These are phyloP conservation scores for Taphrina deformans DNA, from an alignment of 1,139 yeast species.

Conservation along the genomic window DNA sequence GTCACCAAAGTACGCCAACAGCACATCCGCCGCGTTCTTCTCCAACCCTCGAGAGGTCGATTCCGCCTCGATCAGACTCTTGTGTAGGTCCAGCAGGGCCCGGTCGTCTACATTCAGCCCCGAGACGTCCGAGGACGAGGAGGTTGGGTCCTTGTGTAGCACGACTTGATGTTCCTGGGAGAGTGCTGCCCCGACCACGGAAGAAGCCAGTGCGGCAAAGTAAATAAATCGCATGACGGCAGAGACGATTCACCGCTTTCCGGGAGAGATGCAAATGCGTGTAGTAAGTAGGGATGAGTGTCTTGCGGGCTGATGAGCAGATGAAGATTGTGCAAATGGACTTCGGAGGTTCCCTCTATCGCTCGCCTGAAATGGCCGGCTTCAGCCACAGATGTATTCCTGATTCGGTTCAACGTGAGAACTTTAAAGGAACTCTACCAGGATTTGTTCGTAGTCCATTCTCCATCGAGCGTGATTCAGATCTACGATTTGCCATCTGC, in stretches of 20 bases:
- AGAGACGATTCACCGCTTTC: too few species aligned
- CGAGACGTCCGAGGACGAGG: not conserved
- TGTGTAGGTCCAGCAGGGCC: slow-evolving; percentile 14
- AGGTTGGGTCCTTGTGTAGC: not conserved
- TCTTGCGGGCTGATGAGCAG: too few species aligned
- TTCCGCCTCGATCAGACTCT: slow-evolving; percentile 21
- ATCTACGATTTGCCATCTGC: too few species aligned
- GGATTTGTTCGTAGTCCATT: too few species aligned
- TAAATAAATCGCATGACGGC: not conserved
- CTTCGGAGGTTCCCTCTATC: not conserved
- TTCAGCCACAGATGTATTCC: not conserved
- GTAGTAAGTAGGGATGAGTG: too few species aligned
- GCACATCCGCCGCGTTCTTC: slow-evolving; percentile 18
- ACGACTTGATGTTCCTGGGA: not conserved
- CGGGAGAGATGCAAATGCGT: too few species aligned
- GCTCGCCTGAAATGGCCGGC: not conserved
- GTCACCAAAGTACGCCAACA: slow-evolving; percentile 12
- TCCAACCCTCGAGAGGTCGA: slow-evolving; percentile 22
- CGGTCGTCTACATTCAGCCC: not conserved
- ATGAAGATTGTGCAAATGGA: too few species aligned
- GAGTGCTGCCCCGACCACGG: not conserved
- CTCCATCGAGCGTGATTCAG: too few species aligned
- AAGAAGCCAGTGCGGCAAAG: not conserved
- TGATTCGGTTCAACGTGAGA: too few species aligned
- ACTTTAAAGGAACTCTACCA: too few species aligned